These are phyloP conservation scores for Nothopassalora personata DNA, from an alignment of 2,329 filamentous ascomycete genomes.

Conservation along the genomic window DNA sequence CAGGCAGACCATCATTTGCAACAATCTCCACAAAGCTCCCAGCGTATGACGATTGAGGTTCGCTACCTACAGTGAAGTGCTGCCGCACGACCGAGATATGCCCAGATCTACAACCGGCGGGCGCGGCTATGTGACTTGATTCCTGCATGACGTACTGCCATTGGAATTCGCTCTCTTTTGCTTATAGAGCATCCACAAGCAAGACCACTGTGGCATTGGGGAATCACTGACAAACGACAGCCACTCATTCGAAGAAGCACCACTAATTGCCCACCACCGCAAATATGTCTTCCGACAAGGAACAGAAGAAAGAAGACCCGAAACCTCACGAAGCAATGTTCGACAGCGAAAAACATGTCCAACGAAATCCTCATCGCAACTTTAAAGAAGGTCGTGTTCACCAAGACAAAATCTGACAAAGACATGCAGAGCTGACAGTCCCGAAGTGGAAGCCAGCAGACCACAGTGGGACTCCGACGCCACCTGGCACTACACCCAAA, in stretches of 20 bases:
- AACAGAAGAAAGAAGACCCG: conserved; percentile 23
- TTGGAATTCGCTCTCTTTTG: background rate
- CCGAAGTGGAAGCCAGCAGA: conserved; percentile 57
- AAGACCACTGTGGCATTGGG: background rate
- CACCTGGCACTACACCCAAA: conserved; percentile 56
- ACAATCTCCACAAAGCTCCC: too few species aligned
- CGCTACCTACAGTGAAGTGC: too few species aligned
- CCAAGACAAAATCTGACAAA: too few species aligned
- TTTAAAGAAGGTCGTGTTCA: conserved; percentile 51
- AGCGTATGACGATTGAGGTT: too few species aligned
- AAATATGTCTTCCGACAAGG: conserved; percentile 28
- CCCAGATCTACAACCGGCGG: background rate
- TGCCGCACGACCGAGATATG: background rate
- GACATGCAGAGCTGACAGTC: too few species aligned
- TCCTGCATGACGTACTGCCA: background rate
- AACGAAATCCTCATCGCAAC: conserved; percentile 54
- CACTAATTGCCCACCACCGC: background rate
- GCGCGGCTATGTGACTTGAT: background rate
- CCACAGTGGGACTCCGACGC: conserved; percentile 52
- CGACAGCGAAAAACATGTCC: conserved; percentile 30
- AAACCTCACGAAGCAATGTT: conserved; percentile 33
- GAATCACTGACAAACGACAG: background rate
- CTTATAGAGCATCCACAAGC: background rate
- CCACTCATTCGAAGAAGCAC: background rate
- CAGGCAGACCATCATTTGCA: too few species aligned